Evolutionary conservation across 805 yeast genomes (phyloP).

Genomic region (Yarrowia keelungensis): DNA sequence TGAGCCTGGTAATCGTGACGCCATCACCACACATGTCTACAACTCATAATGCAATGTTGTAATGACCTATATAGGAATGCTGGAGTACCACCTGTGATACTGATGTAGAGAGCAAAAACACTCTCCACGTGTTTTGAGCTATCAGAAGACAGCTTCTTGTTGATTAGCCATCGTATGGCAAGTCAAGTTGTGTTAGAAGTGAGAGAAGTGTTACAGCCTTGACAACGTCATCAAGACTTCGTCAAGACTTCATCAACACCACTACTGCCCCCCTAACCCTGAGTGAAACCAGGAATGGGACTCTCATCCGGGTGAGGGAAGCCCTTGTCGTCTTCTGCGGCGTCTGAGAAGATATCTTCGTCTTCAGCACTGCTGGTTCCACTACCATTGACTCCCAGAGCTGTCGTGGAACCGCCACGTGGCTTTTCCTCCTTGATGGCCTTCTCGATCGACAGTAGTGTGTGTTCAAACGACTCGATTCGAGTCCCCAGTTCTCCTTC

Average conservation of each 20-base stretch:
- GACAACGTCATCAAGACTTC: too few relatives aligned
- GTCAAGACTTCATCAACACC: not conserved
- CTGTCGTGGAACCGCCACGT: not conserved
- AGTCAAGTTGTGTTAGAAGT: too few relatives aligned
- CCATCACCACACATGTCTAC: too few relatives aligned
- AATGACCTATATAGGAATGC: not conserved
- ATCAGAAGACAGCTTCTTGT: not conserved
- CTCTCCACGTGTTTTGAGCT: too few relatives aligned
- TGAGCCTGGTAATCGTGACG: too few relatives aligned
- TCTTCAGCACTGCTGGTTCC: constrained; percentile 13
- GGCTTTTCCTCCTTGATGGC: constrained; percentile 25
- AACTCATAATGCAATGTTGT: not conserved
- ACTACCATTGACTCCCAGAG: constrained; percentile 14
- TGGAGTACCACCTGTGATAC: not conserved
- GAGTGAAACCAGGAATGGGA: constrained; percentile 17
- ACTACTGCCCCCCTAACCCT: not conserved
- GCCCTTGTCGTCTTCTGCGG: constrained; percentile 11
- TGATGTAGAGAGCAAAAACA: too few relatives aligned
- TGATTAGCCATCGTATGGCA: not conserved
- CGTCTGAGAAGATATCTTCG: constrained; percentile 26
- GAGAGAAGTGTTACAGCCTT: too few relatives aligned
- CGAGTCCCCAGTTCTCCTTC: constrained; percentile 21
- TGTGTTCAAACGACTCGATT: constrained; percentile 34
- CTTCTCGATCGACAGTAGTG: constrained; percentile 21
- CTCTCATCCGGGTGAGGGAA: constrained; percentile 19